Evolutionary conservation across 1,139 yeast genomes (phyloP), one percentile per base, ranked within the genome.

Genomic region (Nematodospora anomalae): DNA sequence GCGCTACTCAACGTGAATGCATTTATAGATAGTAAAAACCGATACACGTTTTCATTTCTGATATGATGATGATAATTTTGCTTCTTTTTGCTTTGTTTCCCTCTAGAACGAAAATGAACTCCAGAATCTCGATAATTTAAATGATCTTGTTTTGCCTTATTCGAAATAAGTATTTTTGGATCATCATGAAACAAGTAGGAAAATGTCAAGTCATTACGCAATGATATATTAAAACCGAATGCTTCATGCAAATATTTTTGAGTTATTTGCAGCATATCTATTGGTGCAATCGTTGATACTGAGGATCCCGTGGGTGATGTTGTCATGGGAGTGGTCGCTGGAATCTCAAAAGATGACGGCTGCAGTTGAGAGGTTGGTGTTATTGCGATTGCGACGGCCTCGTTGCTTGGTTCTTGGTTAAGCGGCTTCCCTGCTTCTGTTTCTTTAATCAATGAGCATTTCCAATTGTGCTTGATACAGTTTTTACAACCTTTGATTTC

Each of bases 401-500:
- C n/a, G n/a, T n/a, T n/a, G n/a, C n/a, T n/a, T n/a, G n/a, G n/a
- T n/a, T n/a, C n/a, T n/a, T n/a, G n/a, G n/a, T n/a, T n/a, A n/a
- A n/a, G n/a, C n/a, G n/a, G n/a, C n/a, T n/a, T n/a, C n/a, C n/a
- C n/a, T n/a, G n/a, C n/a, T n/a, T n/a, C n/a, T n/a, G 36, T 18
- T 4, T 18, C 24, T 12, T 37, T 42, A 8, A 32, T 33, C 20
- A 49, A 38, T 15, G 46, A 44, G 37, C 53, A 50, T 11, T 26
- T 24, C 36, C 37, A 44, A 5, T 40, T 39, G 30, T 49, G 41
- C 32, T 42, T 46, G 12, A 30, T 37, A 38, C 76, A 70, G 40
- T 63, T 66, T 30, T 55, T 55, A 45, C 76, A 70, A 3, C 75
- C 74, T 4, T 49, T 45, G 2, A 35, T 36, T 36, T 65, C 73